Conservation (phyloP, 495 filamentous ascomycete genomes). For the Massariosphaeria phaeospora region DNA sequence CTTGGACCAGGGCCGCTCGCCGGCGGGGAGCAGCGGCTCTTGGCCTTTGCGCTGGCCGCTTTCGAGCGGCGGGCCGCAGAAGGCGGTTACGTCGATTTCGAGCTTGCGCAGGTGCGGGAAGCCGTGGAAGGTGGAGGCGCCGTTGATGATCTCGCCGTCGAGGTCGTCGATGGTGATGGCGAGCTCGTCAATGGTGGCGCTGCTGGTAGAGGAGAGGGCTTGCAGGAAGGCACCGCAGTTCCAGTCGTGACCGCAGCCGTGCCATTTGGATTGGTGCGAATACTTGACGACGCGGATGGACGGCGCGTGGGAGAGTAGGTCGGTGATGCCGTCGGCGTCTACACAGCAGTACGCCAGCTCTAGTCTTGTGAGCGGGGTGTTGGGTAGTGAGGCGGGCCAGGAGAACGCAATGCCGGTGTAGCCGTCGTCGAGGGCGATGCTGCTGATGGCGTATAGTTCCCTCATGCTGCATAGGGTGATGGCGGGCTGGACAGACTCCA, state of each 20-base stretch:
- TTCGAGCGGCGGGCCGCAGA: constrained; percentile 18
- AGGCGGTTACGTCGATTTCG: constrained; percentile 18
- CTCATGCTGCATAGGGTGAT: constrained; percentile 4
- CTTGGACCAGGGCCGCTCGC: constrained; percentile 1
- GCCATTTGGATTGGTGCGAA: constrained; percentile 18
- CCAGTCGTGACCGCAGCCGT: constrained; percentile 22
- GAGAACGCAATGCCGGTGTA: constrained; percentile 17
- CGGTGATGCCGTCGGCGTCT: constrained; percentile 12
- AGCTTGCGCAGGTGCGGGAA: constrained; percentile 8
- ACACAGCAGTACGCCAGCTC: constrained; percentile 23
- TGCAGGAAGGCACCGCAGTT: constrained; percentile 16
- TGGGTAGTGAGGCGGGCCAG: background rate
- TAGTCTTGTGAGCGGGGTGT: background rate
- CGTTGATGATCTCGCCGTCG: constrained; percentile 15
- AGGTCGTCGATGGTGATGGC: constrained; percentile 19
- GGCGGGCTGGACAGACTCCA: constrained; percentile 14
- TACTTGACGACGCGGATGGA: constrained; percentile 13
- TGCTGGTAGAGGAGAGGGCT: background rate
- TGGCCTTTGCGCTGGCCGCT: constrained; percentile 7
- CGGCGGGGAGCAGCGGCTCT: background rate
- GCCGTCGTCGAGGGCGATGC: constrained; percentile 14
- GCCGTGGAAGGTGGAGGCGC: constrained; percentile 6
- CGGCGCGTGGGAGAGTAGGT: constrained; percentile 4
- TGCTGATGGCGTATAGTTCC: constrained; percentile 11
- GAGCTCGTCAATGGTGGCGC: constrained; percentile 8